Evolutionary conservation across 208 protist genomes (phyloP).

Genomic region (Wallacemonas sp.): DNA sequence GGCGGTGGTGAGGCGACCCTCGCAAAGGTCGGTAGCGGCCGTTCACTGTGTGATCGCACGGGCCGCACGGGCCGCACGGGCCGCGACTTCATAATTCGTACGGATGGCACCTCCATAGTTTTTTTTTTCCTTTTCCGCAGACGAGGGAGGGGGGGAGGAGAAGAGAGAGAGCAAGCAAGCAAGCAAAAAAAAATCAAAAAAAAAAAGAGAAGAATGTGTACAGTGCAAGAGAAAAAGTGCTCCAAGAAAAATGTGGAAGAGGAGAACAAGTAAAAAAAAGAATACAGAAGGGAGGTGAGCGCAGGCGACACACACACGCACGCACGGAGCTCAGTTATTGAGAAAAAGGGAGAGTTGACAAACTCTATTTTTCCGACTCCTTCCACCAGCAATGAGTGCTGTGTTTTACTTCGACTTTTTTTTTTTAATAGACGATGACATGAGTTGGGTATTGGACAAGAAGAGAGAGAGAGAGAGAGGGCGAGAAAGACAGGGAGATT

Average conservation of each 20-base stretch:
- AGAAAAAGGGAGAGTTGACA: slow-evolving; percentile 13
- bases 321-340: neutral
- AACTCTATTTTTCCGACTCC: slow-evolving; percentile 7
- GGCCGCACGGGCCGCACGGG: neutral
- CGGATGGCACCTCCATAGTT: neutral
- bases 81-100: neutral
- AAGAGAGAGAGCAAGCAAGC: no score
- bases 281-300: neutral
- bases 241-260: slow-evolving; percentile 1
- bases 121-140: slow-evolving; percentile 24
- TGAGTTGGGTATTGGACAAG: no score
- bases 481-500: no score
- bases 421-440: no score
- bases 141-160: no score
- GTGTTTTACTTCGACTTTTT: no score
- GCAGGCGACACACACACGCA: neutral
- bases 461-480: no score
- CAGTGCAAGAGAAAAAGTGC: slow-evolving; percentile 1
- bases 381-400: slow-evolving; percentile 8
- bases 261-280: slow-evolving; percentile 9
- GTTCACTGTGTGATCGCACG: neutral
- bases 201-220: slow-evolving; percentile 3
- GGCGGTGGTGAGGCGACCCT: neutral
- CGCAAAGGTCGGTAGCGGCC: neutral
- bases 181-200: slow-evolving; percentile 20